Evolutionary conservation across 345 rosid species (phyloP), one percentile per base, ranked within the genome.

Genomic region (Corchorus capsularis): DNA sequence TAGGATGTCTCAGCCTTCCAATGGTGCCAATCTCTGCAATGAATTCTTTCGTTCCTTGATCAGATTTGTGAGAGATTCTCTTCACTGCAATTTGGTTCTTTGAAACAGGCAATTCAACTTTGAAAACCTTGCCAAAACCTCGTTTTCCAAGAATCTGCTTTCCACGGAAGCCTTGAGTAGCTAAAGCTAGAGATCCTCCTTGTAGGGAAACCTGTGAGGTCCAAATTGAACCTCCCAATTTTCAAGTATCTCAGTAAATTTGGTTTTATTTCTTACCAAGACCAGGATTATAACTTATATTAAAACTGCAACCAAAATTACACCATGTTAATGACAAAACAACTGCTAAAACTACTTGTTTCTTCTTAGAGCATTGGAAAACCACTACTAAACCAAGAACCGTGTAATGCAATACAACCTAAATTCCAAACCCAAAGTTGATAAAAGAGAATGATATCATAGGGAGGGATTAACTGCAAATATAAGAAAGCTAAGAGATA

Each of bases 151-250:
- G 86, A 15, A 86, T 41, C 80, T 87, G 87, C 37, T 82, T 88
- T 34, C 83, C 83, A 35, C 78, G 86, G 77, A 91, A 93, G 9
- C 94, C 93, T 70, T 79, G 79, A 0, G 96, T 93, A 4, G 90
- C 96, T 0, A 70, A n/a, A 10, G 83, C 71, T 1, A 88, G 88
- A 61, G n/a, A n/a, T n/a, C n/a, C n/a, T 89, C 93, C 20, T 66
- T 69, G 80, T 84, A 89, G 57, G 62, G 66, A 72, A 92, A 92
- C 62, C 87, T 81, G 69, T 88, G 93, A 3, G 93, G 94, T 69
- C 91, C 73, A 2, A 19, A 87, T 34, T 92, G 88, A 34, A 86
- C 1, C 74, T 92, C 93, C 94, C 93, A 89, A 56, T 86, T 90
- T 77, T 90, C 94, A 11, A 88, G 83, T 46, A 1, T 60, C 59